A percentile compares a stretch with the other conserved stretches of the same genome.
Evolutionary conservation across 768 basidiomycete species (phyloP).

Genomic region (Neoboletus magnificus): DNA sequence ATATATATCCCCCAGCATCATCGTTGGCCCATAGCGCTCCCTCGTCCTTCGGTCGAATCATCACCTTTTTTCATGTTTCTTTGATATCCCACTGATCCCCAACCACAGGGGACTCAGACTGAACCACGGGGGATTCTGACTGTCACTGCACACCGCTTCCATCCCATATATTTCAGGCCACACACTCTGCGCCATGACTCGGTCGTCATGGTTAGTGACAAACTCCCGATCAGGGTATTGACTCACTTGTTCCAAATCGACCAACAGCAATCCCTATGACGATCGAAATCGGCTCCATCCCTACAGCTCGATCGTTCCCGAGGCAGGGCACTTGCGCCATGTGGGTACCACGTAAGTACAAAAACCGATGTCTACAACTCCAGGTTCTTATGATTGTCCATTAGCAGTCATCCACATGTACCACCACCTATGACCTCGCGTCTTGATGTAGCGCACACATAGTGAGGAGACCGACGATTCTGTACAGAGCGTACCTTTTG

Average conservation of each 20-base stretch:
- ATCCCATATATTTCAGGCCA: background rate
- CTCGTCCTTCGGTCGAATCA: background rate
- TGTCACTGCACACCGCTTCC: background rate
- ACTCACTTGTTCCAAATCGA: background rate
- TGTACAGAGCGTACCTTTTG: background rate
- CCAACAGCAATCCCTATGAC: constrained; percentile 6
- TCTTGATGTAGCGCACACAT: background rate
- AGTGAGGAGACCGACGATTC: constrained; percentile 8
- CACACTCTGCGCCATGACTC: constrained; percentile 10
- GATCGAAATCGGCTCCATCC: background rate
- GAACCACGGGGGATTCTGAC: constrained; percentile 6
- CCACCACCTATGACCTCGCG: background rate
- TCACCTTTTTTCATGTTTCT: constrained; percentile 14
- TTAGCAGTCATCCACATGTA: constrained; percentile 2
- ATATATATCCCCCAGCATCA: constrained; percentile 15
- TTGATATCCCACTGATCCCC: constrained; percentile 9
- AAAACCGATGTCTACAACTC: background rate
- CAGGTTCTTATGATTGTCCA: constrained; percentile 3
- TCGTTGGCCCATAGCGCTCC: constrained; percentile 2
- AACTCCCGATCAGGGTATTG: background rate
- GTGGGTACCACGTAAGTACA: constrained; percentile 8
- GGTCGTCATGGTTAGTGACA: constrained; percentile 5
- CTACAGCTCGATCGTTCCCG: background rate
- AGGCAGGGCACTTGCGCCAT: background rate
- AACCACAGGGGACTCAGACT: constrained; percentile 7